A percentile compares a stretch with the other conserved stretches of the same genome.
phyloP scores from a whole-genome alignment of 2,329 filamentous ascomycete genomes.

The Alternaria arbusti region DNA sequence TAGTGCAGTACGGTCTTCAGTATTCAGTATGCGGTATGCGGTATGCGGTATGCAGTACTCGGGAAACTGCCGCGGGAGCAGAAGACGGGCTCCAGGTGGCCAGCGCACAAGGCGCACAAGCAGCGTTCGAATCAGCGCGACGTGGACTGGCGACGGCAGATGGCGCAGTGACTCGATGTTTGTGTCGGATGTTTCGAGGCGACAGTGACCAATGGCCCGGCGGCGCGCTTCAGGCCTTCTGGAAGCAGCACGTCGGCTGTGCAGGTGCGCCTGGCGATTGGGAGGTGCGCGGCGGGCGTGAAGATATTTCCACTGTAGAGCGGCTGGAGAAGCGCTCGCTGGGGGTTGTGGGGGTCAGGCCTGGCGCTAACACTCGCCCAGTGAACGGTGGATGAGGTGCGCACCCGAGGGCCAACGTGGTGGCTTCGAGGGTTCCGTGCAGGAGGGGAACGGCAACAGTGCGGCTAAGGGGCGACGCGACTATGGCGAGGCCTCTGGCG shows the following conservation, averaged over 20 bases:
- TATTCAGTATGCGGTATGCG: neutral
- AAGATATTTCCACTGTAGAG: slow-evolving; percentile 36
- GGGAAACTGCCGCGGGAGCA: slow-evolving; percentile 13
- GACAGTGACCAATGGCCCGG: slow-evolving; percentile 35
- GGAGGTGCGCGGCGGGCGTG: slow-evolving; percentile 22
- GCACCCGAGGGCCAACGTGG: slow-evolving; percentile 15
- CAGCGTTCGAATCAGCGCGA: slow-evolving; percentile 30
- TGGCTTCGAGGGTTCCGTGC: slow-evolving; percentile 15
- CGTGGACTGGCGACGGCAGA: slow-evolving; percentile 19
- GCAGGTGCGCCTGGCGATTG: slow-evolving; percentile 29
- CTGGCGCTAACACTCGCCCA: slow-evolving; percentile 49
- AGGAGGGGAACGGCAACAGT: slow-evolving; percentile 9
- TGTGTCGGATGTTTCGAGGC: slow-evolving; percentile 27
- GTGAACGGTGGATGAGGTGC: slow-evolving; percentile 34
- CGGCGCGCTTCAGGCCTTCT: slow-evolving; percentile 32
- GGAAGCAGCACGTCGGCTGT: slow-evolving; percentile 20
- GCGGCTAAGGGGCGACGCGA: slow-evolving; percentile 12
- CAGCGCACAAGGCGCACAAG: slow-evolving; percentile 35
- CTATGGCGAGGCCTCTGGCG: slow-evolving; percentile 10
- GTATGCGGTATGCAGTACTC: neutral
- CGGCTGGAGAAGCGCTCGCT: slow-evolving; percentile 45
- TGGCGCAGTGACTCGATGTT: slow-evolving; percentile 26
- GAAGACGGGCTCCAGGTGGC: slow-evolving; percentile 15
- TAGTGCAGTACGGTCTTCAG: neutral
- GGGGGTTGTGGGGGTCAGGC: slow-evolving; percentile 34